Evolutionary conservation across 495 filamentous ascomycete species (phyloP).

Genomic region (Xylaria curta): DNA sequence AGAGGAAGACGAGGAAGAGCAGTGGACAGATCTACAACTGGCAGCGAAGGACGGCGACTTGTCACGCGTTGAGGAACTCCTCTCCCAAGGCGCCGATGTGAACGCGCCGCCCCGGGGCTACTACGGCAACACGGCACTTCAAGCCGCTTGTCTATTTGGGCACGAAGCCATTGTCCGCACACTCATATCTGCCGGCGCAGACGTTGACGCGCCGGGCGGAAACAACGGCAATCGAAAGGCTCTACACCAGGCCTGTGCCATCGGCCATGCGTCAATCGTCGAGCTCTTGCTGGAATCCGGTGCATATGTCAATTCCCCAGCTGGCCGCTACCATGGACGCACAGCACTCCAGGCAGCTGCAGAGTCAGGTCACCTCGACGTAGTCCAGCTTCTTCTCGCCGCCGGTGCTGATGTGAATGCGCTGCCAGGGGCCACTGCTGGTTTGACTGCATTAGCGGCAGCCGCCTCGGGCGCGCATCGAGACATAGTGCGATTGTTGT

Average conservation of each 20-base stretch:
- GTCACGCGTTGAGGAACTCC: slow-evolving; percentile 25
- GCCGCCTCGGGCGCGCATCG: slow-evolving; percentile 37
- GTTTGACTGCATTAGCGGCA: slow-evolving; percentile 34
- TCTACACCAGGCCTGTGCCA: slow-evolving; percentile 41
- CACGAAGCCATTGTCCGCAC: slow-evolving; percentile 35
- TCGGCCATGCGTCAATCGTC: slow-evolving; percentile 36
- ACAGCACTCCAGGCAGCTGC: slow-evolving; percentile 46
- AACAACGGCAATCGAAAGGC: slow-evolving; percentile 40
- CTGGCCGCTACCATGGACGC: slow-evolving; percentile 32
- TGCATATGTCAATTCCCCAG: slow-evolving; percentile 33
- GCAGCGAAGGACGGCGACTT: slow-evolving; percentile 34
- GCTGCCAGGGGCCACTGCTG: slow-evolving; percentile 29
- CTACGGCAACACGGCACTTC: slow-evolving; percentile 45
- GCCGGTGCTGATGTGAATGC: slow-evolving; percentile 41
- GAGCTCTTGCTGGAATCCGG: slow-evolving; percentile 32
- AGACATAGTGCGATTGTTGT: slow-evolving; percentile 32
- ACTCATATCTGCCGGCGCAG: slow-evolving; percentile 39
- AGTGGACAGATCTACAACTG: slow-evolving; percentile 36
- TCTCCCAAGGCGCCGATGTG: slow-evolving; percentile 33
- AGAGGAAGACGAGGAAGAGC: slow-evolving; percentile 26
- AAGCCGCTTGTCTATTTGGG: slow-evolving; percentile 41
- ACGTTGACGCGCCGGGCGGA: slow-evolving; percentile 40
- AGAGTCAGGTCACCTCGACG: slow-evolving; percentile 25
- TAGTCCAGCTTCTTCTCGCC: slow-evolving; percentile 37
- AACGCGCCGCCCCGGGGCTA: slow-evolving; percentile 39